Conservation (phyloP, 345 rosid genomes). For the Rhodomyrtus tomentosa region DNA sequence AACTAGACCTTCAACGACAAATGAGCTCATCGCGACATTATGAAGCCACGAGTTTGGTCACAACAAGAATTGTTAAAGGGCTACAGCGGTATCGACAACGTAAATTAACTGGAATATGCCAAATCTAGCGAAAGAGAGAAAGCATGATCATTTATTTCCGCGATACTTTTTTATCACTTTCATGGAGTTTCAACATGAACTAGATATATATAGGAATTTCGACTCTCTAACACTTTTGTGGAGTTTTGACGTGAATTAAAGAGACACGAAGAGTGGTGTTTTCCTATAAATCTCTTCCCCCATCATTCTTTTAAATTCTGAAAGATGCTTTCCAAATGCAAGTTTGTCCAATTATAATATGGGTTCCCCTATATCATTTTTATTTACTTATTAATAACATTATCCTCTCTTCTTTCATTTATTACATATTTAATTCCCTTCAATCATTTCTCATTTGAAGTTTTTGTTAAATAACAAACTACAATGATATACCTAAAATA, state of each 20-base stretch:
- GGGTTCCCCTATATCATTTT: background rate
- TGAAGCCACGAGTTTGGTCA: background rate
- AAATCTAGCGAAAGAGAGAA: background rate
- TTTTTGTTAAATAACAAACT: too few species aligned
- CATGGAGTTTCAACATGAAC: background rate
- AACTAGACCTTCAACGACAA: background rate
- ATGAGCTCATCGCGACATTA: background rate
- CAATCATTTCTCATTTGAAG: too few species aligned
- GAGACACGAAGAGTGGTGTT: background rate
- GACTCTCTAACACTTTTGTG: too few species aligned
- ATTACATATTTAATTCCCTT: too few species aligned
- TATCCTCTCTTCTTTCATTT: too few species aligned
- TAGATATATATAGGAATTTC: too few species aligned
- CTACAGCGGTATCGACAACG: accelerated
- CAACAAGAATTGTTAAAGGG: accelerated
- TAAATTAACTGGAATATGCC: accelerated
- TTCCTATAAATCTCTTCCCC: background rate
- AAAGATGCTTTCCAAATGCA: background rate
- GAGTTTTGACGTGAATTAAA: too few species aligned
- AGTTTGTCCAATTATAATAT: background rate
- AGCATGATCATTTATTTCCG: background rate
- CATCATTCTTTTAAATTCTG: background rate
- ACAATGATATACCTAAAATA: too few species aligned
- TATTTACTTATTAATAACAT: background rate
- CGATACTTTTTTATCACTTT: accelerated